Conservation (phyloP, 371 early-diverging fungal species). For the Parasitella parasitica region DNA sequence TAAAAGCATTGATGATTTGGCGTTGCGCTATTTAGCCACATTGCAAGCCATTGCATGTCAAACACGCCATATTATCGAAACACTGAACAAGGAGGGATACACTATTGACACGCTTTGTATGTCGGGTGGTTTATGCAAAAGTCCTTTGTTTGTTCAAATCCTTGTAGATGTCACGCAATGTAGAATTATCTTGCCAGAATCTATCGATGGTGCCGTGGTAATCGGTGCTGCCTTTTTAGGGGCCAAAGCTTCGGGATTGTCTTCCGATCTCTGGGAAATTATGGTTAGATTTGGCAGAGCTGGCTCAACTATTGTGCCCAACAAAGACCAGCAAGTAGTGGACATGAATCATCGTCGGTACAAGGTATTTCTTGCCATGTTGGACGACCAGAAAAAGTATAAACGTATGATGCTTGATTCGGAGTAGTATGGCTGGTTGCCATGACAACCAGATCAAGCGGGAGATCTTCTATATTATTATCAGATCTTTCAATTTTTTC, state of each 20-base stretch:
- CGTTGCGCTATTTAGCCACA: slow-evolving; percentile 61
- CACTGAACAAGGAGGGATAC: slow-evolving; percentile 53
- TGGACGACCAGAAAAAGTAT: slow-evolving; percentile 57
- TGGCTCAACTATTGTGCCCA: slow-evolving; percentile 55
- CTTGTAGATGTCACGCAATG: slow-evolving; percentile 62
- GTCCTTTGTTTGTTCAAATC: slow-evolving; percentile 60
- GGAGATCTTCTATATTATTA: neutral
- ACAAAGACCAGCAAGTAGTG: slow-evolving; percentile 24
- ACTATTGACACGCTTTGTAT: slow-evolving; percentile 61
- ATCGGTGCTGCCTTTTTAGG: slow-evolving; percentile 73
- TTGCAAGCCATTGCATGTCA: slow-evolving; percentile 66
- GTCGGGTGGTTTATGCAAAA: slow-evolving; percentile 72
- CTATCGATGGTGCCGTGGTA: slow-evolving; percentile 66
- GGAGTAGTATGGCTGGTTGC: neutral
- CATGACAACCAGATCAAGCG: neutral
- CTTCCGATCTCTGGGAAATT: slow-evolving; percentile 47
- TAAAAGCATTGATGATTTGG: slow-evolving; percentile 55
- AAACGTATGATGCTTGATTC: slow-evolving; percentile 48
- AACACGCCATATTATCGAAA: slow-evolving; percentile 63
- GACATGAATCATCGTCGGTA: slow-evolving; percentile 56
- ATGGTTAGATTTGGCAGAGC: slow-evolving; percentile 60
- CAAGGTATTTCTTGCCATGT: slow-evolving; percentile 59
- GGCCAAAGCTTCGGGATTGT: slow-evolving; percentile 53
- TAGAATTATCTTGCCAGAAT: slow-evolving; percentile 56
- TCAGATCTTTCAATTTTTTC: too few species aligned